Conservation (phyloP, 768 basidiomycete species). For the Leucogyrophana mollusca region DNA sequence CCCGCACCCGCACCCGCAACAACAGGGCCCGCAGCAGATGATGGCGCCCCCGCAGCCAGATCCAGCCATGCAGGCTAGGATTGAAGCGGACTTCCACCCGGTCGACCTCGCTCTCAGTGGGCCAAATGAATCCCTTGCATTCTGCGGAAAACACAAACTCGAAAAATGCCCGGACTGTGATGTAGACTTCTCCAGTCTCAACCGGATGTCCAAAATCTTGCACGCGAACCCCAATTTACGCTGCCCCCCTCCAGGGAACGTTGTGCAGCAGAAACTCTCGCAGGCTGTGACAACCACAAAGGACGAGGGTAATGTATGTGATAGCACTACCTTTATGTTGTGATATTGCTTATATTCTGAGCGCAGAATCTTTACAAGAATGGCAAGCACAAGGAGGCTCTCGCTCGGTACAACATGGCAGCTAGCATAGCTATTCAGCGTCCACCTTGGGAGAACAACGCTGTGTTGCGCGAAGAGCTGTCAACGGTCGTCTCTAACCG, state of each 20-base stretch:
- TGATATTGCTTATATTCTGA: slow-evolving; percentile 21
- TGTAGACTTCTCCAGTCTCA: slow-evolving; percentile 72
- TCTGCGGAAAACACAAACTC: slow-evolving; percentile 65
- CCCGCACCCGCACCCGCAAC: slow-evolving; percentile 25
- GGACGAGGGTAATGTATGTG: slow-evolving; percentile 89
- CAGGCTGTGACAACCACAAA: slow-evolving; percentile 76
- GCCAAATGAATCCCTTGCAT: slow-evolving; percentile 50
- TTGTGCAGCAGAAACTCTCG: slow-evolving; percentile 73
- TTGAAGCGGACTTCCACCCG: slow-evolving; percentile 69
- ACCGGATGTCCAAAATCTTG: slow-evolving; percentile 73
- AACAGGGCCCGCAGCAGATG: slow-evolving; percentile 40
- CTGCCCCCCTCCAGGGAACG: slow-evolving; percentile 78
- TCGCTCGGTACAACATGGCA: slow-evolving; percentile 77
- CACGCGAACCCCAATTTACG: slow-evolving; percentile 66
- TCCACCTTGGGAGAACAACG: slow-evolving; percentile 87
- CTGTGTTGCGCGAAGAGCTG: slow-evolving; percentile 84
- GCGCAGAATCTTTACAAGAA: slow-evolving; percentile 74
- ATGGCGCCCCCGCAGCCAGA: slow-evolving; percentile 53
- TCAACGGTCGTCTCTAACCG: slow-evolving; percentile 90
- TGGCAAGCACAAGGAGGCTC: slow-evolving; percentile 66
- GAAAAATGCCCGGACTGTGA: slow-evolving; percentile 76
- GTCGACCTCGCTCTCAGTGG: slow-evolving; percentile 54
- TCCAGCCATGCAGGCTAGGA: slow-evolving; percentile 70
- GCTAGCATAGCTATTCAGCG: slow-evolving; percentile 75
- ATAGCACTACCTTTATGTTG: slow-evolving; percentile 1